Evolutionary conservation across 2,329 filamentous ascomycete species (phyloP).

Genomic region (Penicillium freii): DNA sequence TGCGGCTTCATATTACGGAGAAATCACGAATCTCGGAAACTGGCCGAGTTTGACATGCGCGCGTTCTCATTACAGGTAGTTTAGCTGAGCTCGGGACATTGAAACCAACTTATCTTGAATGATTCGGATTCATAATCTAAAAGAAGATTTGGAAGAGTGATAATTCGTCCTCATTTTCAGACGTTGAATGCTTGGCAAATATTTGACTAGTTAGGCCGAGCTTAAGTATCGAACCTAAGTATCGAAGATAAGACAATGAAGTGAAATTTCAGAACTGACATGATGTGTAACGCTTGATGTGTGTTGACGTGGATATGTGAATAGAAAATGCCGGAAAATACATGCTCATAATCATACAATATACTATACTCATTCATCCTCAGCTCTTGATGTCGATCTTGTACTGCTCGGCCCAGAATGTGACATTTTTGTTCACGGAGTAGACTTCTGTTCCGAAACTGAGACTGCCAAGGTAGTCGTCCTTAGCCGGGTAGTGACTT

Average conservation of each 20-base stretch:
- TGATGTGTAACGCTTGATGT: conserved; percentile 6
- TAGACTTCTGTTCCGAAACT: conserved; percentile 55
- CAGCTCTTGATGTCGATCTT: conserved; percentile 29
- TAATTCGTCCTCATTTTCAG: neutral
- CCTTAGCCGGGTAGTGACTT: conserved; percentile 37
- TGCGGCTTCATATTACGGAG: neutral
- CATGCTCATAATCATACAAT: conserved; percentile 9
- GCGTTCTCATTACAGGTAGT: neutral
- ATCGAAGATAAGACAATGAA: neutral
- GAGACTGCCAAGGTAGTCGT: conserved; percentile 54
- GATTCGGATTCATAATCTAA: neutral
- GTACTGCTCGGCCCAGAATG: conserved; percentile 46
- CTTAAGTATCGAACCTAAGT: neutral
- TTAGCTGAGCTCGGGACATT: neutral
- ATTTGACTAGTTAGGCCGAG: no score
- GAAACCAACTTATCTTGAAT: neutral
- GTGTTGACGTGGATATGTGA: neutral
- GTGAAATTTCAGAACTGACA: neutral
- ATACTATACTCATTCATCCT: neutral
- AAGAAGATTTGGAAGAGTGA: neutral
- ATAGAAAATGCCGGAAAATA: neutral
- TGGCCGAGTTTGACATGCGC: neutral
- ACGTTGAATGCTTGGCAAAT: neutral
- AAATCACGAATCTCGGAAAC: neutral
- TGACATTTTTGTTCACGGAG: conserved; percentile 46